Conservation (phyloP, 352 stramenopile genomes). For the Phytophthora meadii region DNA sequence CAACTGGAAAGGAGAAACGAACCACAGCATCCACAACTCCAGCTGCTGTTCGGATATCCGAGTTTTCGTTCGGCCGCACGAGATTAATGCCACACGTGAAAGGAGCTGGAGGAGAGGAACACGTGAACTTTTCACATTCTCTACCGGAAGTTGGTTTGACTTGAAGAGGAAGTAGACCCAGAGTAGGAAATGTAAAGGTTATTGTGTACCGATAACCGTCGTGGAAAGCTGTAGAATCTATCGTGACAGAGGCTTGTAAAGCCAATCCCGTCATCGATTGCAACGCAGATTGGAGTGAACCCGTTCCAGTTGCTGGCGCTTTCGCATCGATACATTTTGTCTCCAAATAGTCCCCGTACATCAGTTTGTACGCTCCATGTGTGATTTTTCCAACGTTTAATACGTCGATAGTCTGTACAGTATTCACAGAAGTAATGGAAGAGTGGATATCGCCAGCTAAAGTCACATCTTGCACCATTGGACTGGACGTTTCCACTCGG, state of each 20-base stretch:
- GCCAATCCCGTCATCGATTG: constrained; percentile 49
- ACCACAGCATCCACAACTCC: constrained; percentile 63
- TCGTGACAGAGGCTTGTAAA: constrained; percentile 46
- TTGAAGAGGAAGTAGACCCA: constrained; percentile 49
- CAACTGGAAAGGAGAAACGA: constrained; percentile 56
- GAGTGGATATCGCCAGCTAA: constrained; percentile 47
- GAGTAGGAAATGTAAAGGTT: constrained; percentile 61
- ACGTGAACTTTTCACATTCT: constrained; percentile 48
- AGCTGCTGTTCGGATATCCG: constrained; percentile 39
- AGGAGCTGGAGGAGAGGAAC: constrained; percentile 15
- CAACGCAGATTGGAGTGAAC: constrained; percentile 49
- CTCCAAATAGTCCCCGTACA: constrained; percentile 45
- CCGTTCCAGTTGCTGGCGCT: constrained; percentile 32
- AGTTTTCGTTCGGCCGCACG: constrained; percentile 57
- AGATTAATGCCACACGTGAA: constrained; percentile 45
- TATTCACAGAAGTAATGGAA: constrained; percentile 41
- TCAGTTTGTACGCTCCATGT: constrained; percentile 60
- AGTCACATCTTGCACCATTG: constrained; percentile 40
- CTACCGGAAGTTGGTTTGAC: constrained; percentile 23
- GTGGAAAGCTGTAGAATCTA: constrained; percentile 51
- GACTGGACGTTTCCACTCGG: constrained; percentile 59
- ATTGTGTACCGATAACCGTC: constrained; percentile 59
- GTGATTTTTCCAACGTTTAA: constrained; percentile 56
- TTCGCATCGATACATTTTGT: constrained; percentile 71
- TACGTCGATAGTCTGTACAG: constrained; percentile 65